Conservation (phyloP, 169 alveolate genomes). For the Eimeria acervulina region DNA sequence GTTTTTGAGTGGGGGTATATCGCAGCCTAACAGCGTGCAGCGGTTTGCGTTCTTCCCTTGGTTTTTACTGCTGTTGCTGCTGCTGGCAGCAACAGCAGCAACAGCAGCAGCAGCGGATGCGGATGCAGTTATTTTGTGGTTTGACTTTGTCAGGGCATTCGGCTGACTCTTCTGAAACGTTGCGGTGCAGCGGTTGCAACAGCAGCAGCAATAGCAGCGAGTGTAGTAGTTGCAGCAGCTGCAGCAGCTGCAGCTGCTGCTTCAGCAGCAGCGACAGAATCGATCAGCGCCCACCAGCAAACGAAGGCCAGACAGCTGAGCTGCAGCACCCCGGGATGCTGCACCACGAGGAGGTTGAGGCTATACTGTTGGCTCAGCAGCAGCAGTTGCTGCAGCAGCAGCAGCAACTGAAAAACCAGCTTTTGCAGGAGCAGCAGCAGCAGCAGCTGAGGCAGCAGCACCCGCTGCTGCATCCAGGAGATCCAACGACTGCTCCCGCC, state of each 20-base stretch:
- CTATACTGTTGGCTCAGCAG: background rate
- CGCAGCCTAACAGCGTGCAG: background rate
- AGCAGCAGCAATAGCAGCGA: background rate
- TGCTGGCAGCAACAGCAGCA: slow-evolving; percentile 29
- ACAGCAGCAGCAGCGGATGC: background rate
- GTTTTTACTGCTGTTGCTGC: slow-evolving; percentile 11
- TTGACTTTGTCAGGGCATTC: background rate
- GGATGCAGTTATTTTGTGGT: background rate
- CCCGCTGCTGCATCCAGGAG: slow-evolving; percentile 18
- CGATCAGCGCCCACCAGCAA: background rate
- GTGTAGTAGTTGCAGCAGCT: too few species aligned
- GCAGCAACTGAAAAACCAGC: too few species aligned
- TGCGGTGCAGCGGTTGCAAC: background rate
- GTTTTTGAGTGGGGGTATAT: background rate
- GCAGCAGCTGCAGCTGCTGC: too few species aligned
- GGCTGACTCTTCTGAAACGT: background rate
- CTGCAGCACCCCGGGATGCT: background rate
- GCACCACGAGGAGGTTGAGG: background rate
- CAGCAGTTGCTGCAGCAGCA: background rate
- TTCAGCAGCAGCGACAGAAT: too few species aligned
- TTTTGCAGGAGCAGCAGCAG: too few species aligned
- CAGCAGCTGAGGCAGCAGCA: too few species aligned
- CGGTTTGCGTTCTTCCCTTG: background rate
- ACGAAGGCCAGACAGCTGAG: background rate
- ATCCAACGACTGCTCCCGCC: slow-evolving; percentile 6